Evolutionary conservation across 306 rosid species (phyloP).

Genomic region (Medicago lupulina): DNA sequence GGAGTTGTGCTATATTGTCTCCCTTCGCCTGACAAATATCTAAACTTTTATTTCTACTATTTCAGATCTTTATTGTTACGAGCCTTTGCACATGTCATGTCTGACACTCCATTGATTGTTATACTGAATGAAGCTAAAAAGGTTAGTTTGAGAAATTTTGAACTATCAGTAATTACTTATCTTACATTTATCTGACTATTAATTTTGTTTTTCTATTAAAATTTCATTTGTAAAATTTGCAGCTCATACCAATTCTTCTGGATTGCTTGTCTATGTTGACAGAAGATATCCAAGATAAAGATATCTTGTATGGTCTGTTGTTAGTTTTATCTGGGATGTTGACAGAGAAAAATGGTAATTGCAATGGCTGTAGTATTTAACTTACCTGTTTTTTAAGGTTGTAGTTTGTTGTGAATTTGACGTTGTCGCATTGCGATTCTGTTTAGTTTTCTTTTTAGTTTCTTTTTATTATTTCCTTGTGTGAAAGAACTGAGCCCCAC

Average conservation of each 20-base stretch:
- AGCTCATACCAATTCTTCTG: slow-evolving; percentile 79
- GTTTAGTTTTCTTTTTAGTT: slow-evolving; percentile 14
- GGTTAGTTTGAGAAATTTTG: slow-evolving; percentile 59
- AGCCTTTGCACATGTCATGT: slow-evolving; percentile 70
- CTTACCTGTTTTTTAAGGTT: slow-evolving; percentile 19
- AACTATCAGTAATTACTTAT: neutral
- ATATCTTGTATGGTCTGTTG: slow-evolving; percentile 73
- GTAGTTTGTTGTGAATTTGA: slow-evolving; percentile 18
- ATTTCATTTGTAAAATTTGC: slow-evolving; percentile 50
- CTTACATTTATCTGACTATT: neutral
- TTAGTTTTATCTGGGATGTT: slow-evolving; percentile 88
- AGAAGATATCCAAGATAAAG: slow-evolving; percentile 68
- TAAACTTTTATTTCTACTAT: slow-evolving; percentile 38
- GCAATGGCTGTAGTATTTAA: slow-evolving; percentile 31
- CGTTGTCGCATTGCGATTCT: slow-evolving; percentile 23
- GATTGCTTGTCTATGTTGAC: slow-evolving; percentile 71
- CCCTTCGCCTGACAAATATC: slow-evolving; percentile 20
- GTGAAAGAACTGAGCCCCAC: slow-evolving; percentile 1
- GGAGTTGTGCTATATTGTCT: slow-evolving; percentile 24
- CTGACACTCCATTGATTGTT: slow-evolving; percentile 75
- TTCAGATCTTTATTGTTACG: slow-evolving; percentile 74
- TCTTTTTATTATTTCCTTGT: slow-evolving; percentile 28
- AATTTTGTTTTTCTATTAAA: neutral
- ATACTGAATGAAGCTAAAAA: slow-evolving; percentile 75
- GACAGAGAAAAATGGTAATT: slow-evolving; percentile 78